Evolutionary conservation across 306 rosid genomes (phyloP), one percentile per base, ranked within the genome.

Genomic region (Trifolium pratense): DNA sequence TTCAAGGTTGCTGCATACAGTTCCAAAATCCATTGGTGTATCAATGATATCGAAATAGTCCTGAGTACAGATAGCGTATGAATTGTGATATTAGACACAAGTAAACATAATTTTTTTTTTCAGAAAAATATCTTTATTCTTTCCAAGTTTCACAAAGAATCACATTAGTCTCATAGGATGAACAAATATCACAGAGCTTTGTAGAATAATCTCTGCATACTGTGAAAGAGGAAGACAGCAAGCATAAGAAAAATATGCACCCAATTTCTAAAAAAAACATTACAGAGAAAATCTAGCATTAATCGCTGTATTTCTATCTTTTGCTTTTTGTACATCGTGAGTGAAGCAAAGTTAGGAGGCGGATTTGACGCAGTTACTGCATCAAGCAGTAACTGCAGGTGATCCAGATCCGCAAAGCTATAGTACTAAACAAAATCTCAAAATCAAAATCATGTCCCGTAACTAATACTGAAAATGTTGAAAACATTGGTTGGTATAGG

Each of bases 21-120:
- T 94, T 76, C 98, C 97, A 77, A 94, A 94, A 86, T 94, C 98
- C 97, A 94, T 94, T 36, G 98, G 98, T 32, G 90, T 91, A 79
- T 89, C 91, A 80, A 94, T 94, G 84, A 94, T 93, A 80, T 94
- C 97, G 29, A 94, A 94, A 76, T 94, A 94, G 85, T 94, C 98
- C 98, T 94, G 84, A 83, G 81, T 80, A 75, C 82, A 84, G 46
- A 74, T 48, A 88, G 78, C 39, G 18, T 15, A 8, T 15, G 40
- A 59, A 63, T 37, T 39, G 11, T 72, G 79, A 29, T 66, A 75
- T 78, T 36, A 78, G 82, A 75, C 53, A 51, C 71, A 58, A 9
- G 21, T 46, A 12, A 43, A 52, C 63, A 77, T 29, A 53, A 53
- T 15, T 14, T 48, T 17, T 2, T 36, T 16, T 36, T 18, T 11